A percentile compares a stretch with the other conserved stretches of the same genome.
These are phyloP conservation scores for Ulvella scutata DNA, from an alignment of 139 green algal genomes.

Conservation along the genomic window DNA sequence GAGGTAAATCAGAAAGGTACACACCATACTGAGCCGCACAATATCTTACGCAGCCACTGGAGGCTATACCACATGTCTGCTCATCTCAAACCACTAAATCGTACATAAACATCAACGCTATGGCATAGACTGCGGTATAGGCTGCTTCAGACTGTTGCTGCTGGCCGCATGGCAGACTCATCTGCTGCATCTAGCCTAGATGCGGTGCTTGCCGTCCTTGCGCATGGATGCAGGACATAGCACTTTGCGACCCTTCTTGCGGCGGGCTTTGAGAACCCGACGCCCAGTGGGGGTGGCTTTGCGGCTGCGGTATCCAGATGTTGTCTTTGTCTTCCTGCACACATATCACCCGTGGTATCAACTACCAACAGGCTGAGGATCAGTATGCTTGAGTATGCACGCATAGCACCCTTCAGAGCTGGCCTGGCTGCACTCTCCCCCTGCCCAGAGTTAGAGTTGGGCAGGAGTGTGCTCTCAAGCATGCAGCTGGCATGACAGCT, in stretches of 20 bases:
- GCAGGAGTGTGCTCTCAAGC: background rate
- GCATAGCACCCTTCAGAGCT: background rate
- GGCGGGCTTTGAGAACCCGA: slow-evolving; percentile 39
- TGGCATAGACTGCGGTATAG: too few relatives aligned
- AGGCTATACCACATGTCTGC: too few relatives aligned
- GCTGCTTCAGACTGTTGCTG: too few relatives aligned
- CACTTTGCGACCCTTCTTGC: slow-evolving; percentile 40
- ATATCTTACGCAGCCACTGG: too few relatives aligned
- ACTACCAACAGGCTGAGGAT: background rate
- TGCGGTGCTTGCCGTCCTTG: background rate
- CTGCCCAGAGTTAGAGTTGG: background rate
- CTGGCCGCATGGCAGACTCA: too few relatives aligned
- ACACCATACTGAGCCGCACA: too few relatives aligned
- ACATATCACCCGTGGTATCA: background rate
- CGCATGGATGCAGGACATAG: slow-evolving; percentile 30
- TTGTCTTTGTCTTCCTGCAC: slow-evolving; percentile 41
- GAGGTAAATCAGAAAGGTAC: too few relatives aligned
- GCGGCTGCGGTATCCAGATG: slow-evolving; percentile 52
- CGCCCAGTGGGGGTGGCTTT: slow-evolving; percentile 38
- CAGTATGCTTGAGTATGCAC: background rate
- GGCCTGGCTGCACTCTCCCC: background rate
- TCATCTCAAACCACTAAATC: too few relatives aligned
- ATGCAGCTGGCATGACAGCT: background rate
- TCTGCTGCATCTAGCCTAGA: too few relatives aligned
- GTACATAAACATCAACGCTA: too few relatives aligned